Conservation (phyloP, 371 early-diverging fungal species). For the Rhizopus arrhizus region DNA sequence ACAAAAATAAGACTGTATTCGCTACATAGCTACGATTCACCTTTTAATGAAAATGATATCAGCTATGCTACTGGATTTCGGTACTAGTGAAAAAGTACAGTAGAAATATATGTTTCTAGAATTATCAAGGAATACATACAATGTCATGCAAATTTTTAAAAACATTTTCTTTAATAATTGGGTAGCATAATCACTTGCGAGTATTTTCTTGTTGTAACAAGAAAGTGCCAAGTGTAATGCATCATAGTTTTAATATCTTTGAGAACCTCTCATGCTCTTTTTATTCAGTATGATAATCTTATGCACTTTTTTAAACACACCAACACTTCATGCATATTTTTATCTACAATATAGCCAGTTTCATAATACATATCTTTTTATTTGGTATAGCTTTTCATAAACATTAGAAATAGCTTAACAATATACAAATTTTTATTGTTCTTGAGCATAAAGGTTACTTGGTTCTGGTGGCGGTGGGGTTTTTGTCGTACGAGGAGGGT, state of each 20-base stretch:
- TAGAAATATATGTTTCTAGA: conserved; percentile 10
- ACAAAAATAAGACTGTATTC: background rate
- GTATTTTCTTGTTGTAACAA: conserved; percentile 6
- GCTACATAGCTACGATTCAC: conserved; percentile 1
- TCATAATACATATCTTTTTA: conserved; percentile 12
- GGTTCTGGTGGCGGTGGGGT: conserved; percentile 12
- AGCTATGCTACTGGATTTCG: conserved; percentile 6
- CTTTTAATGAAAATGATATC: conserved; percentile 7
- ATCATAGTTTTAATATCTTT: conserved; percentile 5
- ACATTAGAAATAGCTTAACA: conserved; percentile 7
- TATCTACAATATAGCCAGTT: conserved; percentile 14
- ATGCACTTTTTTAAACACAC: conserved; percentile 13
- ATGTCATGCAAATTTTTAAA: conserved; percentile 6
- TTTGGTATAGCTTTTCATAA: conserved; percentile 11
- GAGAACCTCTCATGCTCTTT: conserved; percentile 6
- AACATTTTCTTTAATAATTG: conserved; percentile 2
- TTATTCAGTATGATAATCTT: conserved; percentile 9
- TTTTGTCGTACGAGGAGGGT: conserved; percentile 16
- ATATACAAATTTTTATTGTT: conserved; percentile 9
- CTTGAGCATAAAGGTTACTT: conserved; percentile 12
- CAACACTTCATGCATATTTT: conserved; percentile 9
- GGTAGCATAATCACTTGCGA: conserved; percentile 4
- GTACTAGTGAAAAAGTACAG: conserved; percentile 3
- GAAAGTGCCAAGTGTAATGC: conserved; percentile 5
- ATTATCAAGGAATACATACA: conserved; percentile 6